phyloP scores from a whole-genome alignment of 2,329 filamentous ascomycete species.

The Talaromyces sp. region DNA sequence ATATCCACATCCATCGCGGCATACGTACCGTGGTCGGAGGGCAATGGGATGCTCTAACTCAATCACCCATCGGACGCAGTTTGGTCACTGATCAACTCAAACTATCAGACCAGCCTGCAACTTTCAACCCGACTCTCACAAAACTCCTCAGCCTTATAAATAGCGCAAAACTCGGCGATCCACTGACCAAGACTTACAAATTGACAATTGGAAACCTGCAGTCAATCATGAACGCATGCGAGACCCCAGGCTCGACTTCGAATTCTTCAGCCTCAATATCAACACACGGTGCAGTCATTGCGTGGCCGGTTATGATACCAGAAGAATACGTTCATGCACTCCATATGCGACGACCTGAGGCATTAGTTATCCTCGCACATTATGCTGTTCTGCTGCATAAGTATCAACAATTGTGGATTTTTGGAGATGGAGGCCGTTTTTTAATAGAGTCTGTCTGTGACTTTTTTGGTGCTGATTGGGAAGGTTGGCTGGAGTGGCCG shows the following conservation, averaged over 20 bases:
- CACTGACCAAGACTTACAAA: neutral
- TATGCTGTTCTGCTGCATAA: slow-evolving; percentile 35
- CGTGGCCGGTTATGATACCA: slow-evolving; percentile 27
- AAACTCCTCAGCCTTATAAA: neutral
- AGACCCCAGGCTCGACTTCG: neutral
- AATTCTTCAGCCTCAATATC: neutral
- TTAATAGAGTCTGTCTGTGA: slow-evolving; percentile 22
- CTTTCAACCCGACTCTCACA: neutral
- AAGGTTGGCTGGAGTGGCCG: slow-evolving; percentile 1
- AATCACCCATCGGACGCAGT: neutral
- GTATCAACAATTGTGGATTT: slow-evolving; percentile 32
- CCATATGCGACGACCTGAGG: slow-evolving; percentile 30
- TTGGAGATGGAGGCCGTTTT: slow-evolving; percentile 27
- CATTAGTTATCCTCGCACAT: slow-evolving; percentile 36
- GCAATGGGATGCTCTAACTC: neutral
- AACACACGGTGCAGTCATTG: neutral
- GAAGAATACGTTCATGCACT: slow-evolving; percentile 29
- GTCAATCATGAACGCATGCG: neutral
- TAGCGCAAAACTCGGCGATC: neutral
- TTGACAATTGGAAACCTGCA: neutral
- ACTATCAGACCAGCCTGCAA: neutral
- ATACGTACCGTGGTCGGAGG: neutral
- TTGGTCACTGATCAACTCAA: neutral
- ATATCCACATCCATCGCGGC: neutral
- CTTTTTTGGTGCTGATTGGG: slow-evolving; percentile 25